Base-by-base conservation (phyloP, 2,329 filamentous ascomycete species). In the Penicillium paneum region DNA sequence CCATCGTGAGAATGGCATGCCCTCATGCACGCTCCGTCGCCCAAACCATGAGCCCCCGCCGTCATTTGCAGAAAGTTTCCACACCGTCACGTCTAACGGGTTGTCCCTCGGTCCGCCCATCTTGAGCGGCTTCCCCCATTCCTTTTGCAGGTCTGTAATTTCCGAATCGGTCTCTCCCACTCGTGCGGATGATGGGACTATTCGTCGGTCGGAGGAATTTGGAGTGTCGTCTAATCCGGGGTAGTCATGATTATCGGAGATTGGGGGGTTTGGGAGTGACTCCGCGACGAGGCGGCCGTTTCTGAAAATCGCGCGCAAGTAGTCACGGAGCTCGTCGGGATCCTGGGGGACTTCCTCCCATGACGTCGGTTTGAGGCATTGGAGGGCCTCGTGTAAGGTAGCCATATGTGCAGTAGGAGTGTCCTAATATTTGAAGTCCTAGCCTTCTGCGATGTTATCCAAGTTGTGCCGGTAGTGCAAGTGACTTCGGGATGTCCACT, bases 21-120 rank as follows among this genome's bases (percentile, higher is more conserved):
- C 89, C 63, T 89, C 85, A 66, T 97, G 91, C 19, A 96, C 79
- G 68, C 91, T 96, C 45, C 88, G 80, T 52, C 93, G 79, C 24
- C 90, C 90, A 73, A 97, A 97, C 93, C 93, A 97, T 8, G 89
- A 81, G 2, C 92, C 93, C 60, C 87, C 87, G 35, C 90, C 86
- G 71, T 97, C 93, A 64, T 89, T 87, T 2, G 87, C 84, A 0
- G 81, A 76, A 56, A 94, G 80, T 71, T 95, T 96, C 76, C 89
- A 96, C 24, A 97, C 85, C 52, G 79, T 81, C 58, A 97, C 86
- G 0, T 81, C 85, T 8, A 90, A 78, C 0, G 90, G 89, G 66
- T 95, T 94, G 19, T 92, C 87, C 62, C 81, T 85, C 3, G 82
- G 73, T 39, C 81, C 84, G 52, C 90, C 74, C 45, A 71, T 56